Base-by-base conservation (phyloP, 2,329 filamentous ascomycete genomes). In the Drechslerella stenobrocha region DNA sequence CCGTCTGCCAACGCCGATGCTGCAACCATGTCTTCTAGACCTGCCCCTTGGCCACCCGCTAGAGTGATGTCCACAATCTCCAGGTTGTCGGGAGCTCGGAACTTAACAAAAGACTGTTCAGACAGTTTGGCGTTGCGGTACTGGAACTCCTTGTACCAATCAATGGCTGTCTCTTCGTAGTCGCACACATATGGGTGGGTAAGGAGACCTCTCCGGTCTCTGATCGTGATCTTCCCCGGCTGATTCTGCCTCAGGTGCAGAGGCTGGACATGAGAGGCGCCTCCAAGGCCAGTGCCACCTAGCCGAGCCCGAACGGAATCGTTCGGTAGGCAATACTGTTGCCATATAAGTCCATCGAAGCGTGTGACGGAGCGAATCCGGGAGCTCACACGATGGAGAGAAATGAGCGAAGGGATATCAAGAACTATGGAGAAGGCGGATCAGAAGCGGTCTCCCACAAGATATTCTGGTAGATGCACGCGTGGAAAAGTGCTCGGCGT, bases 61-160 rank as follows among this genome's bases (percentile, higher is more conserved):
- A 70, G 66, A 8, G 70, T 48, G 20, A 72, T 69, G 13, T 55
- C 57, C 3, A 63, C 65, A 11, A 72, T 64, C 23, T 71, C 72
- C 28, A 72, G 61, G 23, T 69, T 57, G n/a, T 60, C 46, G 9
- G 69, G 57, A 6, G 63, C 42, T 1, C 59, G 48, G n/a, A 69
- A 70, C 26, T 57, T 58, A 55, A 70, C 63, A 42, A 65, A 52
- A 3, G 58, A 66, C 34, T 59, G 35, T 23, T 66, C 51, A 1
- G 66, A 63, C 9, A 70, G 34, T 18, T 60, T 67, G 1, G 70
- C 67, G 67, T 72, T 52, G 3, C 72, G 71, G 22, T 72, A 73
- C 35, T 71, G 70, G 32, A 70, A 73, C 50, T 73, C 72, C 32
- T 70, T 71, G 45, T 73, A 73, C 72, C 72, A 73, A 51, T 73